Percentiles rank a stretch among this genome's conserved stretches.
These are phyloP conservation scores for Triglochin maritima DNA, from an alignment of 106 monocot genomes.

Conservation along the genomic window DNA sequence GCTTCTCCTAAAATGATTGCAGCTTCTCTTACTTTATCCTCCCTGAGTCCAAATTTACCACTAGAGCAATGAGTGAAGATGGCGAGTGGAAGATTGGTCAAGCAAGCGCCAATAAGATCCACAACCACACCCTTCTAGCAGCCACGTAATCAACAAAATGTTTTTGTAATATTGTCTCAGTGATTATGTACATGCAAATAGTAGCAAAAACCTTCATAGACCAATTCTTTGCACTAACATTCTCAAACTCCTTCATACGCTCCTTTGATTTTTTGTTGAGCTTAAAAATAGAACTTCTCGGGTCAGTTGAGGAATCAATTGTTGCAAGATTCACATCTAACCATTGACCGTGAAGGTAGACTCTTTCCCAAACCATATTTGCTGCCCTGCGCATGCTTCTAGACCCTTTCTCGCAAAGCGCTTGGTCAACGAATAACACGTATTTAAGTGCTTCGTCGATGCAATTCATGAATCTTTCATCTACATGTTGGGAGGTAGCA, in stretches of 20 bases:
- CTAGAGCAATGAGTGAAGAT: constrained; percentile 12
- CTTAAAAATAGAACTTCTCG: background rate
- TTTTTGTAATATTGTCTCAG: background rate
- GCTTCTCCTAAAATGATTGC: constrained; percentile 11
- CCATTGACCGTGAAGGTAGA: constrained; percentile 2
- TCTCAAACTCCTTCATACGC: background rate
- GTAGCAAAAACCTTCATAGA: background rate
- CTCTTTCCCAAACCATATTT: background rate
- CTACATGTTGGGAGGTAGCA: background rate
- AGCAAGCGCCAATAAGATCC: constrained; percentile 11
- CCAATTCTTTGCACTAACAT: background rate
- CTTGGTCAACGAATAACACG: constrained; percentile 2
- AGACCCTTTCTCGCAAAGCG: constrained; percentile 3
- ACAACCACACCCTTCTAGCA: background rate
- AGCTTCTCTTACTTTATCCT: constrained; percentile 12
- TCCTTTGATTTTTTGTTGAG: background rate
- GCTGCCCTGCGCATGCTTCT: constrained; percentile 5
- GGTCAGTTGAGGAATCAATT: no score
- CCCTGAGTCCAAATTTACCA: constrained; percentile 2
- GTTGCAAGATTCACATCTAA: background rate
- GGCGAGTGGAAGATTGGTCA: constrained; percentile 6
- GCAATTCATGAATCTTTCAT: background rate
- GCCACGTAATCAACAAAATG: background rate
- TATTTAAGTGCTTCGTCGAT: constrained; percentile 9
- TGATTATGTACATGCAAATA: constrained; percentile 6